Percentiles rank a stretch among this genome's conserved stretches.
Evolutionary conservation across 805 yeast genomes (phyloP).

Genomic region (Candida dendrica): DNA sequence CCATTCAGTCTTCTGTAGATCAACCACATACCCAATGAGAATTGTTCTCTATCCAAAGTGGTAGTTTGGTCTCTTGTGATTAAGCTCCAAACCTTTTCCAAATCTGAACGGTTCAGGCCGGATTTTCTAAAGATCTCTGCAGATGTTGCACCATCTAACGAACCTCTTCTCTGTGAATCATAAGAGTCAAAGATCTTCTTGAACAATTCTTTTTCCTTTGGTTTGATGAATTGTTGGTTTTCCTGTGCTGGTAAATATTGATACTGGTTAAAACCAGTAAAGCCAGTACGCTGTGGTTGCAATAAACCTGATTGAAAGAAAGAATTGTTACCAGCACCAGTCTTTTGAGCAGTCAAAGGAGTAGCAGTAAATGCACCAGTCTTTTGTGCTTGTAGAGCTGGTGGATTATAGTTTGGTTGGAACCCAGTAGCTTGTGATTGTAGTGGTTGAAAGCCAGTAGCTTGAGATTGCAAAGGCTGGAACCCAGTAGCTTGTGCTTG

Average conservation of each 20-base stretch:
- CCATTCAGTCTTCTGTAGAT: slow-evolving; percentile 89
- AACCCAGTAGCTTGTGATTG: slow-evolving; percentile 28
- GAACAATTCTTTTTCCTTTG: slow-evolving; percentile 80
- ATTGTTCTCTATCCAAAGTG: slow-evolving; percentile 79
- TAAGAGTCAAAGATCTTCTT: slow-evolving; percentile 84
- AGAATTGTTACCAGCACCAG: slow-evolving; percentile 43
- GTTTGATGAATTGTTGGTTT: slow-evolving; percentile 63
- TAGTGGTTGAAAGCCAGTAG: slow-evolving; percentile 24
- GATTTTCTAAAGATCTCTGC: slow-evolving; percentile 85
- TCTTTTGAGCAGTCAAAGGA: slow-evolving; percentile 55
- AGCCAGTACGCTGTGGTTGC: slow-evolving; percentile 23
- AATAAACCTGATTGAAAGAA: slow-evolving; percentile 27
- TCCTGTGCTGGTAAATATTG: slow-evolving; percentile 25
- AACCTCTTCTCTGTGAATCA: slow-evolving; percentile 66
- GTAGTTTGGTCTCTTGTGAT: slow-evolving; percentile 82
- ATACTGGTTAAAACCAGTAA: slow-evolving; percentile 20
- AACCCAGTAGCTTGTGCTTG: slow-evolving; percentile 49
- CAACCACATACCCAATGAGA: slow-evolving; percentile 95
- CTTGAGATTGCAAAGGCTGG: slow-evolving; percentile 29
- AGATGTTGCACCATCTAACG: slow-evolving; percentile 72
- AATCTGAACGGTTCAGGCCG: slow-evolving; percentile 77
- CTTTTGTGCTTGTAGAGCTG: slow-evolving; percentile 50
- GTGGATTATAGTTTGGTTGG: slow-evolving; percentile 13
- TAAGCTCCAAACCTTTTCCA: slow-evolving; percentile 87
- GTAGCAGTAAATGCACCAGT: slow-evolving; percentile 50